A percentile compares a stretch with the other conserved stretches of the same genome.
These are phyloP conservation scores for Xylariaceae sp. DNA, from an alignment of 2,329 filamentous ascomycete genomes.

Conservation along the genomic window DNA sequence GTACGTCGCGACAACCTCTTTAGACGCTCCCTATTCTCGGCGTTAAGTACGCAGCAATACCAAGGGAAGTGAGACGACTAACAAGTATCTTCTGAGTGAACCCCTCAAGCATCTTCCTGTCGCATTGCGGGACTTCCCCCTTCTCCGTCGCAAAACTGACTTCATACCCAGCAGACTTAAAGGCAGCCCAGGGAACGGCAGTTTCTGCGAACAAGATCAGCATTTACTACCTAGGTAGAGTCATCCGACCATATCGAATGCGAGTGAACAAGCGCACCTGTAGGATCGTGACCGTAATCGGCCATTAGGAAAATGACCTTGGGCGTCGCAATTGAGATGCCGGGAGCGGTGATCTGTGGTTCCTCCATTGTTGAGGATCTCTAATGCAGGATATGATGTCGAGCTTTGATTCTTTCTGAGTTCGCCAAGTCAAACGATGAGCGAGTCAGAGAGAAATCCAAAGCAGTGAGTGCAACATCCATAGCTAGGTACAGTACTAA, in stretches of 20 bases:
- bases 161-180: constrained; percentile 44
- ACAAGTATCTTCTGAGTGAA: constrained; percentile 47
- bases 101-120: constrained; percentile 45
- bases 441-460: background rate
- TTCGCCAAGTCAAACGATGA: no score
- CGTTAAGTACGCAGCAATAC: constrained; percentile 19
- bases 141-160: constrained; percentile 47
- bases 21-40: constrained; percentile 37
- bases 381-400: background rate
- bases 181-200: constrained; percentile 43
- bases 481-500: no score
- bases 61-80: constrained; percentile 14
- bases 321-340: constrained; percentile 19
- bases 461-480: background rate
- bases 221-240: background rate
- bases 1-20: constrained; percentile 39
- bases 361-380: constrained; percentile 25
- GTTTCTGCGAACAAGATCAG: constrained; percentile 37
- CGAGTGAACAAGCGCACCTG: constrained; percentile 35
- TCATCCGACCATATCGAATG: background rate
- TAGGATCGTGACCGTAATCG: constrained; percentile 52
- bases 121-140: constrained; percentile 43
- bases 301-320: constrained; percentile 47
- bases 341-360: constrained; percentile 22
- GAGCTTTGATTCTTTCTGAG: no score